Base-by-base conservation (phyloP, 495 filamentous ascomycete genomes). In the Penicillium chermesinum region DNA sequence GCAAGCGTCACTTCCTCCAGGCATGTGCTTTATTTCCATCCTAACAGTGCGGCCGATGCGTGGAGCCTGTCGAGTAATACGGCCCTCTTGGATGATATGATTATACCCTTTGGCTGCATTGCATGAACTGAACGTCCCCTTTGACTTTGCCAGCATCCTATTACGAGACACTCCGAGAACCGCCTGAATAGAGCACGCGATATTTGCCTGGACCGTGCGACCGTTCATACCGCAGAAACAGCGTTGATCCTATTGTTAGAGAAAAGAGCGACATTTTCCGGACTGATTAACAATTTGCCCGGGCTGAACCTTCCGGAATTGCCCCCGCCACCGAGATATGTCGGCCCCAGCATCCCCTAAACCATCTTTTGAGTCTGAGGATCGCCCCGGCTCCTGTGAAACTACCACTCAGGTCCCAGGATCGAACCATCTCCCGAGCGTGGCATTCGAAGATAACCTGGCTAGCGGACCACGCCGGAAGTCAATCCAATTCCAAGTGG, bases 341-440 rank as follows among this genome's bases (percentile, higher is more conserved):
- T 58, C 65, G 45, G 54, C 55, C 19, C 58, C 62, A 5, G 32
- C 51, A n/a, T 64, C 67, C 1, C 62, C 66, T 10, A 62, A 58
- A 40, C 61, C 62, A 13, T 71, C 71, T 7, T 71, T 75, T 25
- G 82, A 76, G 53, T 79, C 79, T 16, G 81, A 80, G 4, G 65
- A 76, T 51, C 76, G 73, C 43, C 67, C 67, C 1, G 66, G 63
- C 12, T 72, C 69, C 65, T 32, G 67, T 19, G 57, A 61, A 19
- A 61, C 50, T 35, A 48, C 43, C 7, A 49, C 49, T 14, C 20
- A 39, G 22, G 17, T 47, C 0, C 54, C 55, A 25, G 55, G 39
- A 15, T 46, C 55, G 8, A 52, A 49, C 21, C 58, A 58, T 44
- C 49, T 44, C 21, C 56, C 54, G 36, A 61, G 34, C 12, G 42